A percentile compares a stretch with the other conserved stretches of the same genome.
phyloP scores from a whole-genome alignment of 306 rosid species.

The Rosa multiflora region DNA sequence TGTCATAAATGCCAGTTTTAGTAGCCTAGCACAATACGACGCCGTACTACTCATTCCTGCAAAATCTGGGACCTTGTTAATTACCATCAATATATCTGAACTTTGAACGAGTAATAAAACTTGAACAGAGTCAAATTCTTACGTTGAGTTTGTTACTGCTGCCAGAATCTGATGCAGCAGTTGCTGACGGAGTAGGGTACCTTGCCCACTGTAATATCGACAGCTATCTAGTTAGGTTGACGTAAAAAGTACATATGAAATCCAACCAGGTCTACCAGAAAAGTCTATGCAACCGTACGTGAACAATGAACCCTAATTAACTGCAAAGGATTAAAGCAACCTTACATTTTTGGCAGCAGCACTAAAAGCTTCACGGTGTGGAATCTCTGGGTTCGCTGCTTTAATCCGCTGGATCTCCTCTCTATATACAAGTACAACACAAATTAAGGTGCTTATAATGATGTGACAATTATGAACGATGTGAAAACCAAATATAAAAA shows the following conservation, averaged over 20 bases:
- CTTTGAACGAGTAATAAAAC: neutral
- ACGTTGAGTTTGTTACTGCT: slow-evolving; percentile 39
- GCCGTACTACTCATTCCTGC: slow-evolving; percentile 23
- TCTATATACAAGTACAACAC: slow-evolving; percentile 31
- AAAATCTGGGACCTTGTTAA: slow-evolving; percentile 7
- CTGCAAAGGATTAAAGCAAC: neutral
- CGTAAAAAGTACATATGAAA: neutral
- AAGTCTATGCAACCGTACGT: neutral
- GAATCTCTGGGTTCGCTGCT: slow-evolving; percentile 88
- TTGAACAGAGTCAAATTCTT: neutral
- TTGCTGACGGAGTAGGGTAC: slow-evolving; percentile 74
- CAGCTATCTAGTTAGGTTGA: slow-evolving; percentile 5
- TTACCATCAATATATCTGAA: neutral
- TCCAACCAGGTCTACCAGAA: neutral
- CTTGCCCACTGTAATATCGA: slow-evolving; percentile 75
- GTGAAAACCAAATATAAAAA: neutral
- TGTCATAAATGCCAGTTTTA: neutral
- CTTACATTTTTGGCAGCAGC: slow-evolving; percentile 88
- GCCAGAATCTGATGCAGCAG: slow-evolving; percentile 55
- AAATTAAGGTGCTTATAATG: neutral
- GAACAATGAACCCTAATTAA: slow-evolving; percentile 5
- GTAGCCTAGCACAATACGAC: neutral
- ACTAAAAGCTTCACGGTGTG: slow-evolving; percentile 98
- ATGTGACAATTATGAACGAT: neutral
- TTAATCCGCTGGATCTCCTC: slow-evolving; percentile 98